A percentile compares a stretch with the other conserved stretches of the same genome.
phyloP scores from a whole-genome alignment of 257 asterid species.

The Cynanchum wilfordii region DNA sequence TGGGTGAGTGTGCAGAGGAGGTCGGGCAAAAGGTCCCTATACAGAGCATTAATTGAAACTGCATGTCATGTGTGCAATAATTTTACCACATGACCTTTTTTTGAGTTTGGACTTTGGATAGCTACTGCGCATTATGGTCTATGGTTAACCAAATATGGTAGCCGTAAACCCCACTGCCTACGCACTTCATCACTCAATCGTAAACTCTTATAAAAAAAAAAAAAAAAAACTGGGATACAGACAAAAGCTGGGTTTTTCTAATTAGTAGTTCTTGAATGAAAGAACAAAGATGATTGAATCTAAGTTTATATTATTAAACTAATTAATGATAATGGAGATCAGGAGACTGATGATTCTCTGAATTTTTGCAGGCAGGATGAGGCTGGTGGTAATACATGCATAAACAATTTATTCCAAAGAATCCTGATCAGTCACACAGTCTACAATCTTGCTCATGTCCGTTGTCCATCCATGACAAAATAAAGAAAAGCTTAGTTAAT shows the following conservation, averaged over 20 bases:
- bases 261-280: too few relatives aligned
- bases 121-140: neutral
- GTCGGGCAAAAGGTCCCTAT: neutral
- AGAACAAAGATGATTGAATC: neutral
- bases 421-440: neutral
- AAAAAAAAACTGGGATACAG: neutral
- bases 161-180: neutral
- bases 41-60: neutral
- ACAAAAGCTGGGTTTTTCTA: neutral
- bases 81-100: neutral
- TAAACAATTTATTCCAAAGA: neutral
- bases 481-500: neutral
- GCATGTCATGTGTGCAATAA: neutral
- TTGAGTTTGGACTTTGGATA: too few relatives aligned
- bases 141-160: neutral
- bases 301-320: neutral
- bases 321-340: neutral
- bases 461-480: neutral
- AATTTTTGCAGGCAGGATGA: neutral
- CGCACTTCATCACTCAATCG: neutral
- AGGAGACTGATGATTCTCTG: neutral
- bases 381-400: neutral
- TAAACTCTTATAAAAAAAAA: too few relatives aligned
- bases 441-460: neutral
- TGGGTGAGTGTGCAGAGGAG: too few relatives aligned